Evolutionary conservation across 257 asterid species (phyloP).

Genomic region (Gardenia jasminoides): DNA sequence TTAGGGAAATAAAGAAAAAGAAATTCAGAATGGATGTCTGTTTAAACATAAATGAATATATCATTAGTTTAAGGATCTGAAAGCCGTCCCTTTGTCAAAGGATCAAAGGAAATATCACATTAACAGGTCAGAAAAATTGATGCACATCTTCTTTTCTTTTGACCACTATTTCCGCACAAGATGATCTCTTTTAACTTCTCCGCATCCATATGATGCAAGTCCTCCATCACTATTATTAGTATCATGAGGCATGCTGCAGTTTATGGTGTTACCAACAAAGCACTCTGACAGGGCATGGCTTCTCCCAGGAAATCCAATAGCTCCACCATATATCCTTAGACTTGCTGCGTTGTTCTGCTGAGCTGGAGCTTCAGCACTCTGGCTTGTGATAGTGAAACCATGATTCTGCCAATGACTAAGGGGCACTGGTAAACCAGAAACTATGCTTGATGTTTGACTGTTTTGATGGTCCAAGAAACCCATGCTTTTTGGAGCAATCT

Average conservation of each 20-base stretch:
- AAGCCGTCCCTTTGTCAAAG: not conserved
- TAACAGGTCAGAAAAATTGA: not conserved
- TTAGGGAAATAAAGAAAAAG: not conserved
- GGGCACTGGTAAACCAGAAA: constrained; percentile 25
- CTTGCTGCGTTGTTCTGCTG: constrained; percentile 9
- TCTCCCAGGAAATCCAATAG: constrained; percentile 10
- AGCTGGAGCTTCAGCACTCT: constrained; percentile 16
- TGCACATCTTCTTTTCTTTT: not conserved
- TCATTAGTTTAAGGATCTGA: not conserved
- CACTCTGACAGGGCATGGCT: constrained; percentile 16
- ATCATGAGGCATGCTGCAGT: not conserved
- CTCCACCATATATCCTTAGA: constrained; percentile 19
- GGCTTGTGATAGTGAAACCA: constrained; percentile 25
- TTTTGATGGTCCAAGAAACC: constrained; percentile 17
- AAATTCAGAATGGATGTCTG: not conserved
- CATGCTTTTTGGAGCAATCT: constrained; percentile 16
- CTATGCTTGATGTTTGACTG: constrained; percentile 5
- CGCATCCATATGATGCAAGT: constrained; percentile 6
- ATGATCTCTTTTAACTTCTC: constrained; percentile 11
- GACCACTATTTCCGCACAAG: not conserved
- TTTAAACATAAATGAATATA: too few relatives aligned
- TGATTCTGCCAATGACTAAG: constrained; percentile 19
- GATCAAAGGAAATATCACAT: not conserved
- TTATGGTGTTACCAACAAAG: not conserved
- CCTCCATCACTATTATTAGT: constrained; percentile 8